Evolutionary conservation across 148 eudicot genomes (phyloP).

Genomic region (Nepenthes gracilis): DNA sequence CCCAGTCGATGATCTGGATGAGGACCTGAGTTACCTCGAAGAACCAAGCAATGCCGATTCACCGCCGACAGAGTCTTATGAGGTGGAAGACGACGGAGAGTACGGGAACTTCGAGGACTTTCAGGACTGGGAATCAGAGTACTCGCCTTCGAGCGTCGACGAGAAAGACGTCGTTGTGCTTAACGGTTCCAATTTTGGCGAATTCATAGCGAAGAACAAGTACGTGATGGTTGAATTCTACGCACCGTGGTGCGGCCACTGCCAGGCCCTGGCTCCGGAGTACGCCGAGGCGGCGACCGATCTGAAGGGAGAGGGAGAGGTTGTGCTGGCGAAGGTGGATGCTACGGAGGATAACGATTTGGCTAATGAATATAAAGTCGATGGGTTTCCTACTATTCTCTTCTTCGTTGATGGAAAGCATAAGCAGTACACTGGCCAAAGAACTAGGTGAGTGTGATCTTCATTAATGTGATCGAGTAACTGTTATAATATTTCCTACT

Average conservation of each 20-base stretch:
- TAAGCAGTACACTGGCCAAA: constrained; percentile 43
- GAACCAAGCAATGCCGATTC: constrained; percentile 7
- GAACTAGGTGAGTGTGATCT: constrained; percentile 47
- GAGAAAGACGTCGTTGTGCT: constrained; percentile 68
- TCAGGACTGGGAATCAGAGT: constrained; percentile 18
- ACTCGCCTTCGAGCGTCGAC: constrained; percentile 24
- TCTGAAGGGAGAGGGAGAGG: constrained; percentile 41
- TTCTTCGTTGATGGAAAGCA: constrained; percentile 62
- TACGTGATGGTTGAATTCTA: constrained; percentile 82
- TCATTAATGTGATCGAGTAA: not conserved
- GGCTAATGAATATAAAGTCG: constrained; percentile 53
- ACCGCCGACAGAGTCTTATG: not conserved
- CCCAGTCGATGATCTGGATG: constrained; percentile 27
- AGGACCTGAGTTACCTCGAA: constrained; percentile 56
- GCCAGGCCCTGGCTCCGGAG: constrained; percentile 73
- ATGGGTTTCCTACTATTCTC: constrained; percentile 62
- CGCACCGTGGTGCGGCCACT: constrained; percentile 95
- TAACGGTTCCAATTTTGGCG: constrained; percentile 37
- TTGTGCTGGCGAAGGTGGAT: constrained; percentile 74
- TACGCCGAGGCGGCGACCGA: constrained; percentile 76
- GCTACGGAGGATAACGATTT: constrained; percentile 57
- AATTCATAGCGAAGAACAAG: constrained; percentile 28
- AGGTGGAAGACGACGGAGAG: constrained; percentile 13
- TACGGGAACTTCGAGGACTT: constrained; percentile 55
- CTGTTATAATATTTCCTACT: not conserved